Percentiles rank a stretch among this genome's conserved stretches.
Evolutionary conservation across 768 basidiomycete species (phyloP).

Genomic region (Sistotremastrum niveocremeum): DNA sequence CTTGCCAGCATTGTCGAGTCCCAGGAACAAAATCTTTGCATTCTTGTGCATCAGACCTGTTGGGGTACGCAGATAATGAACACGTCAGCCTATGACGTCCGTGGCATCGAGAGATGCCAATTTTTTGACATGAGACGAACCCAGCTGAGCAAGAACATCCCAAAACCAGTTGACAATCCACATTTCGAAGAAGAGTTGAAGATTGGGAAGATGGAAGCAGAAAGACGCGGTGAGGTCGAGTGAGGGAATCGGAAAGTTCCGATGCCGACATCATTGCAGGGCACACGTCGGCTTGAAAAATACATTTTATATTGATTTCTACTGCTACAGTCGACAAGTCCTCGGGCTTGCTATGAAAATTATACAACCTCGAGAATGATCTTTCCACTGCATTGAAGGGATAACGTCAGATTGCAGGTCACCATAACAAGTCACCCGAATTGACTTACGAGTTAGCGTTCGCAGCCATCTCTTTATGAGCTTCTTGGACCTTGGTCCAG

Average conservation of each 20-base stretch:
- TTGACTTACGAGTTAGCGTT: conserved; percentile 39
- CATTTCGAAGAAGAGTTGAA: conserved; percentile 26
- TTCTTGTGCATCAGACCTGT: conserved; percentile 91
- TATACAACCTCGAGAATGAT: too few species aligned
- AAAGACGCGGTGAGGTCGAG: conserved; percentile 1
- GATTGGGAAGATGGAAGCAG: not conserved
- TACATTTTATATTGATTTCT: too few species aligned
- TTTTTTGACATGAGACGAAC: conserved; percentile 30
- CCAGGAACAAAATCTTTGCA: conserved; percentile 98
- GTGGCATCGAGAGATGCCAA: conserved; percentile 1
- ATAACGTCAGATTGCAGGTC: too few species aligned
- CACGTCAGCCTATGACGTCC: not conserved
- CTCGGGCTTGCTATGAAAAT: too few species aligned
- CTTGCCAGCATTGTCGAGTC: conserved; percentile 98
- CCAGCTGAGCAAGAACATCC: conserved; percentile 88
- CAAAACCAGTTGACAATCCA: conserved; percentile 93
- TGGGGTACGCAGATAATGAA: not conserved
- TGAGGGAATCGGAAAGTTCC: too few species aligned
- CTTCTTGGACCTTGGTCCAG: conserved; percentile 67
- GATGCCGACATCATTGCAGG: too few species aligned
- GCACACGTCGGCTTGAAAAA: too few species aligned
- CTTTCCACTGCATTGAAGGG: too few species aligned
- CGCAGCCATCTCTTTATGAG: conserved; percentile 74
- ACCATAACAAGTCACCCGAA: not conserved
- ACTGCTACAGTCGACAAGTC: too few species aligned